Conservation (phyloP, 371 early-diverging fungal species). For the Homolaphlyctis polyrhiza region DNA sequence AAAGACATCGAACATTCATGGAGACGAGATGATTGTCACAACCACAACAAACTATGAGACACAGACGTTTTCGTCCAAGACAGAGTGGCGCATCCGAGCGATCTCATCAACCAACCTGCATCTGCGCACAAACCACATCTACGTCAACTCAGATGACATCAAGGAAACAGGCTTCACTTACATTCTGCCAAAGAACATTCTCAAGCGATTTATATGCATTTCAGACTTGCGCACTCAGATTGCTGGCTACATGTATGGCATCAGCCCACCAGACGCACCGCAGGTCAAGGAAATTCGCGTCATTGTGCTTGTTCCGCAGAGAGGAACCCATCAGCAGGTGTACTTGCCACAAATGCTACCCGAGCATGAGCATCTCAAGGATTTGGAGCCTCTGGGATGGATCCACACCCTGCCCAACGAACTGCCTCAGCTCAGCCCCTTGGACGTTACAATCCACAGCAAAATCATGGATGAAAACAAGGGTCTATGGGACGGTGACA, state of each 20-base stretch:
- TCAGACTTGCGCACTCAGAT: constrained; percentile 94
- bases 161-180: constrained; percentile 90
- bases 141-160: constrained; percentile 91
- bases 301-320: constrained; percentile 95
- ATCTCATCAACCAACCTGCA: constrained; percentile 92
- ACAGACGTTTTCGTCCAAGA: constrained; percentile 95
- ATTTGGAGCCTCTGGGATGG: constrained; percentile 96
- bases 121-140: constrained; percentile 93
- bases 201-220: constrained; percentile 92
- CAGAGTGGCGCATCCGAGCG: constrained; percentile 97
- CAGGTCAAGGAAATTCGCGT: constrained; percentile 94
- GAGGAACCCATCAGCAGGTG: constrained; percentile 92
- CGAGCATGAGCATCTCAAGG: constrained; percentile 78
- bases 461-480: constrained; percentile 80
- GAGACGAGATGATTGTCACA: constrained; percentile 96
- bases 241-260: constrained; percentile 93
- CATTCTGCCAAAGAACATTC: constrained; percentile 94
- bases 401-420: constrained; percentile 96
- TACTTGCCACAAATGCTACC: constrained; percentile 86
- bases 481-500: constrained; percentile 89
- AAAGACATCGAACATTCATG: constrained; percentile 93
- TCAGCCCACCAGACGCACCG: constrained; percentile 86
- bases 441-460: constrained; percentile 89
- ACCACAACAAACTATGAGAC: constrained; percentile 97
- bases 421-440: constrained; percentile 82